Evolutionary conservation across 371 early-diverging fungal genomes (phyloP), one percentile per base, ranked within the genome.

Genomic region (Encephalitozoon hellem): DNA sequence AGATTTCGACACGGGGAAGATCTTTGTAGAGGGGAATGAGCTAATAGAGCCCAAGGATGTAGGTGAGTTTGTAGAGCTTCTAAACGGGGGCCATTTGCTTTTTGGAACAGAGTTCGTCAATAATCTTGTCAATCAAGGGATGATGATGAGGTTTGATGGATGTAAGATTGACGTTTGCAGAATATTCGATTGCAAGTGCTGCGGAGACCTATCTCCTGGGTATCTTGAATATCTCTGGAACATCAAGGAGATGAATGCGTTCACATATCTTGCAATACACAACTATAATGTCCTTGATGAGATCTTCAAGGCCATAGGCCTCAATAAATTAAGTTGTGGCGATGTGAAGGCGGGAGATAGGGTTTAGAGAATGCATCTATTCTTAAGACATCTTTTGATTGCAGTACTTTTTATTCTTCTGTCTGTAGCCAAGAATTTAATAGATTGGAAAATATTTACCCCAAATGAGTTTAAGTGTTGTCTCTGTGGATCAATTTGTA

Each of bases 401-500:
- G 6, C 11, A 42, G 9, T 42, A 15, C 9, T 2, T 42, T 9
- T 42, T 12, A 42, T 42, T 42, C 43, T 15, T 47, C 8, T 2
- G 18, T n/a, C 2, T 15, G 8, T 2, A 21, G 21, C 3, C 49
- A 21, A 47, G 18, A 15, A 15, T 47, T 47, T 47, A 47, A 47
- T 47, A 47, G 4, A 47, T 15, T 47, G 21, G 5, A 59, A 59
- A 59, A 59, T 59, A 34, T 59, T 59, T 59, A 59, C 53, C 52
- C 47, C 68, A 32, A 26, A 79, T 80, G 80, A 43, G 64, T 49
- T n/a, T 80, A n/a, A 42, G 69, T n/a, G 45, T 77, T 11, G 68
- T 66, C 26, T 64, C 77, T 28, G 51, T 80, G 23, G 83, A 82
- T 28, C 74, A 79, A 65, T 28, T 74, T n/a, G 18, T 72, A 42